These are phyloP conservation scores for Collybia sordida DNA, from an alignment of 768 basidiomycete genomes.

Conservation along the genomic window DNA sequence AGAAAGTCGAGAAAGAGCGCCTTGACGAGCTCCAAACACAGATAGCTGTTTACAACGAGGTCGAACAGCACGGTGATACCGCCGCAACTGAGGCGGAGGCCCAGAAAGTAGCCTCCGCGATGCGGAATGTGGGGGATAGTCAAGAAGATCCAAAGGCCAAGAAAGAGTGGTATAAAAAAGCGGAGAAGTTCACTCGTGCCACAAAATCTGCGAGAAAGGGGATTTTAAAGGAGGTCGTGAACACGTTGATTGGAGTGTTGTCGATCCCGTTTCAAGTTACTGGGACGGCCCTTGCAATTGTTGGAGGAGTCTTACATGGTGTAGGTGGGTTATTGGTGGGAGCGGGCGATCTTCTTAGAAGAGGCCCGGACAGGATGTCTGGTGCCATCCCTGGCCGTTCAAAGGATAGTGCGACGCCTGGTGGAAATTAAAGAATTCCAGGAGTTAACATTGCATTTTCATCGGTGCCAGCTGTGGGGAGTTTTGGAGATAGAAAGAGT, in stretches of 20 bases:
- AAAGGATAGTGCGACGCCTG: neutral
- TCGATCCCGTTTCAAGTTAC: neutral
- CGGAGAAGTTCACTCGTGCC: conserved; percentile 9
- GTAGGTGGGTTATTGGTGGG: neutral
- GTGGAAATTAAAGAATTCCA: too few relatives aligned
- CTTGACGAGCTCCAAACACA: conserved; percentile 4
- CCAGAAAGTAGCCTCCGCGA: conserved; percentile 6
- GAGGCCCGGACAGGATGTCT: too few relatives aligned
- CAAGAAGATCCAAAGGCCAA: conserved; percentile 5
- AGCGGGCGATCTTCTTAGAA: neutral
- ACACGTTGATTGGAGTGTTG: neutral
- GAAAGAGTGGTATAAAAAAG: conserved; percentile 5
- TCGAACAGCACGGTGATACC: conserved; percentile 2
- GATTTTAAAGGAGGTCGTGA: neutral
- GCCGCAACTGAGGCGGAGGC: conserved; percentile 4
- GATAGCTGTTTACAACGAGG: neutral
- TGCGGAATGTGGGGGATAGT: conserved; percentile 12
- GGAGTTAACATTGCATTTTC: too few relatives aligned
- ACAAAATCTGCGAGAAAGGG: neutral
- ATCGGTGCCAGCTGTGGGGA: too few relatives aligned
- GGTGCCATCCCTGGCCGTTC: neutral
- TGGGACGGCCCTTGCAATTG: neutral
- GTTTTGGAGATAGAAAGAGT: too few relatives aligned
- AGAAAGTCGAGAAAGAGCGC: neutral
- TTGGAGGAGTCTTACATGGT: neutral